Base-by-base conservation (phyloP, 2,329 filamentous ascomycete species). In the Fusarium musae region DNA sequence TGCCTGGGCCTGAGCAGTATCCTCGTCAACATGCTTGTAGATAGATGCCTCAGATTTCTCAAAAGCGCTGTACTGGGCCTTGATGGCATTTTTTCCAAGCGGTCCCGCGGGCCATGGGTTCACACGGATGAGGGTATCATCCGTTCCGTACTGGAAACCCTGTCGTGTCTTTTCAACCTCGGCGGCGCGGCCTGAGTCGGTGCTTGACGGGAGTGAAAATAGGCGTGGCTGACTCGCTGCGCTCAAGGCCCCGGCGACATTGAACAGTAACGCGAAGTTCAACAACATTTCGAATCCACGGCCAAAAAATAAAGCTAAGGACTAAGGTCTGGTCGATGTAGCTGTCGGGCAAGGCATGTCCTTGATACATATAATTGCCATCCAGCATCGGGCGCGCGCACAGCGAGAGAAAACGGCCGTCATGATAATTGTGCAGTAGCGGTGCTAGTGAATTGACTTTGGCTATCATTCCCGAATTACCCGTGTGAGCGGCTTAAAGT, bases 251-350 rank as follows among this genome's bases (percentile, higher is more conserved):
- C 49, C 49, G 1, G 32, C 49, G 2, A 21, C 17, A 16, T 21
- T 11, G 2, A 21, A 5, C 2, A 53, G 2, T 2, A 53, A 37
- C 2, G 23, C 49, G 4, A 37, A 3, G 2, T 16, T 21, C 0
- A 37, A 16, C 1, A 21, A 6, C 49, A 28, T 37, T 21, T 36
- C 19, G 6, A 4, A 26, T 21, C 3, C 3, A 12, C 32, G 13
- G 7, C 17, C 2, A 6, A n/a, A 32, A 9, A 17, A n/a, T 17
- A 36, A 34, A 34, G 13, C 6, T 16, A 34, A 34, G 32, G 32
- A 16, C 32, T 8, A 6, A 34, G 13, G 32, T 16, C 15, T 34
- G 32, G 32, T 13, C 13, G 13, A 34, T 15, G 32, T 34, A 34
- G 32, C 13, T 32, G 32, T 15, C 32, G 13, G 6, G 9, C 2